These are phyloP conservation scores for Knoxdaviesia proteae DNA, from an alignment of 2,329 filamentous ascomycete genomes.

Conservation along the genomic window DNA sequence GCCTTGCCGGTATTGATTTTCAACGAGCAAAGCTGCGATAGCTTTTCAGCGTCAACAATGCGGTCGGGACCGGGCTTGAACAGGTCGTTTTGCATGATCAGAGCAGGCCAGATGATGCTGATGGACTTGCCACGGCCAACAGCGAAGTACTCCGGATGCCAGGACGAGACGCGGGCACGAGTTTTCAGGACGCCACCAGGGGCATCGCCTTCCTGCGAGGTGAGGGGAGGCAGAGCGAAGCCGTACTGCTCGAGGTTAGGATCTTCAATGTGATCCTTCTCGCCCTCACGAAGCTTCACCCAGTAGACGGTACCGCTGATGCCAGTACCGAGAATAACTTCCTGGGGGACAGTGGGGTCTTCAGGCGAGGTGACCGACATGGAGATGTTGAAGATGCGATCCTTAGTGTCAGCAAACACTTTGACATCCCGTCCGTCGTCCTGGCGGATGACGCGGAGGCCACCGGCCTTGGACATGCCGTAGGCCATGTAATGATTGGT, in stretches of 20 bases:
- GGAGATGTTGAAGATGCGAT: slow-evolving; percentile 86
- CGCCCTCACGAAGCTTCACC: slow-evolving; percentile 56
- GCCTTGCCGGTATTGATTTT: slow-evolving; percentile 96
- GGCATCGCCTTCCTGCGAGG: slow-evolving; percentile 70
- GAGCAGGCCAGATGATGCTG: slow-evolving; percentile 58
- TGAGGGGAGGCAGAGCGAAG: slow-evolving; percentile 74
- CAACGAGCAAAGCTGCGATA: slow-evolving; percentile 67
- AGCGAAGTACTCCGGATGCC: slow-evolving; percentile 82
- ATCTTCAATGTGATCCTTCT: slow-evolving; percentile 62
- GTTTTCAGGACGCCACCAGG: slow-evolving; percentile 91
- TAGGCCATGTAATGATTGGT: slow-evolving; percentile 86
- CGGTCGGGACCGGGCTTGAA: slow-evolving; percentile 44
- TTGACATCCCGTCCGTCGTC: slow-evolving; percentile 83
- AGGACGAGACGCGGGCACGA: slow-evolving; percentile 71
- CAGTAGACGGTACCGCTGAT: slow-evolving; percentile 96
- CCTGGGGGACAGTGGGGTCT: slow-evolving; percentile 24
- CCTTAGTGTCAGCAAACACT: slow-evolving; percentile 75
- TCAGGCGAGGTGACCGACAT: slow-evolving; percentile 41
- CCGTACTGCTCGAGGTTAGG: slow-evolving; percentile 65
- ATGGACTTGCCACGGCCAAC: slow-evolving; percentile 93
- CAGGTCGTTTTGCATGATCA: slow-evolving; percentile 39
- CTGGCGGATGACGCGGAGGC: slow-evolving; percentile 82
- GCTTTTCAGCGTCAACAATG: slow-evolving; percentile 68
- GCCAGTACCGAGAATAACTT: slow-evolving; percentile 78
- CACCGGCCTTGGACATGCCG: slow-evolving; percentile 79